Evolutionary conservation across 1,284 basidiomycete species (phyloP), one percentile per base, ranked within the genome.

Genomic region (Leccinum pachyderme): DNA sequence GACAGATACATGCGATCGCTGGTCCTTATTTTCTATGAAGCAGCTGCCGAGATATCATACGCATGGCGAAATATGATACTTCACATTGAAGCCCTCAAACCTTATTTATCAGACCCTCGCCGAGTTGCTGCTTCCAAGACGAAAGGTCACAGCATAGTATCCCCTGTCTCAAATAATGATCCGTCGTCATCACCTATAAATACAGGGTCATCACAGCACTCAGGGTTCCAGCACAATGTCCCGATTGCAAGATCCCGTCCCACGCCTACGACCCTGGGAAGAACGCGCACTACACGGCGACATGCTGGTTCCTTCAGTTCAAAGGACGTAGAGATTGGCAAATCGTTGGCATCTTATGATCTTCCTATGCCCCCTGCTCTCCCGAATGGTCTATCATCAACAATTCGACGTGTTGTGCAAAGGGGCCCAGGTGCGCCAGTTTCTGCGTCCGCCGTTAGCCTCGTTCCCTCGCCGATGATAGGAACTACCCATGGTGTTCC

Each of bases 271-370:
- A 56, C 56, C 7, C 52, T 69, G 27, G 61, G 68, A n/a, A 67
- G 73, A 55, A 61, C 67, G 46, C 72, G 73, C 53, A 83, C 78
- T 63, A 81, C 80, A 58, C 81, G 93, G n/a, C 80, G 94, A 24
- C 91, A 96, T 69, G 94, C 91, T 2, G 94, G 94, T 6, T 96
- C 93, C 1, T 97, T 96, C 75, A 95, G 92, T 61, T 87, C 82
- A 33, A 90, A 93, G 66, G 94, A 97, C 68, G 89, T 97, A 1
- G 87, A 95, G 69, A 84, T 92, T 53, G 94, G 94, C 35, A 91
- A 87, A 71, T 78, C 83, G 52, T 74, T 96, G 59, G 89, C 91
- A 4, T 86, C 86, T 13, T 81, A 82, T 59, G 79, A 82, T 41
- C 77, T 51, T 46, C 75, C 51, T 33, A 51, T 60, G 11, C 63